phyloP scores from a whole-genome alignment of 805 yeast genomes.

The Candida nitratophila region DNA sequence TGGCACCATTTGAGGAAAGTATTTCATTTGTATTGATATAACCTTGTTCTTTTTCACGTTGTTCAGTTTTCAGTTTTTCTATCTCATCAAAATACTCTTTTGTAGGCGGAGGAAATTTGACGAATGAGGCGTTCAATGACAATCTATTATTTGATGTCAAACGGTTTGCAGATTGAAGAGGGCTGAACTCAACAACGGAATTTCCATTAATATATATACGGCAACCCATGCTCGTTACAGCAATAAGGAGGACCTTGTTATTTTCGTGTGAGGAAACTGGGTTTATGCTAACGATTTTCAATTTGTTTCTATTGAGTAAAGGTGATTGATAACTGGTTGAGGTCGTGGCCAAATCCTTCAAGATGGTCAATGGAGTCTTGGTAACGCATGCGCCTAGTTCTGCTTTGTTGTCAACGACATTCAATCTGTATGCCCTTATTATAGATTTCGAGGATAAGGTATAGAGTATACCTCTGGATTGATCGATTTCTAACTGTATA shows the following conservation, averaged over 20 bases:
- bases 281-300: constrained; percentile 57
- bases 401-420: constrained; percentile 29
- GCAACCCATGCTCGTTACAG: constrained; percentile 78
- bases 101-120: constrained; percentile 40
- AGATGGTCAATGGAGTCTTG: constrained; percentile 38
- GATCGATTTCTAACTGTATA: constrained; percentile 64
- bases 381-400: constrained; percentile 23
- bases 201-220: constrained; percentile 59
- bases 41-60: constrained; percentile 28
- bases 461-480: constrained; percentile 69
- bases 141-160: constrained; percentile 23
- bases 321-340: constrained; percentile 28
- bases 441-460: constrained; percentile 75
- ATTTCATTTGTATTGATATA: constrained; percentile 10
- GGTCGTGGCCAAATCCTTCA: constrained; percentile 39
- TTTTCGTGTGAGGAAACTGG: constrained; percentile 61
- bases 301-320: constrained; percentile 44
- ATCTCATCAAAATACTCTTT: constrained; percentile 21
- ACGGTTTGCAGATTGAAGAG: not conserved
- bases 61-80: constrained; percentile 29
- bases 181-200: constrained; percentile 15
- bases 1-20: not conserved
- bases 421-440: constrained; percentile 70
- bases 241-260: constrained; percentile 62
- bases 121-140: constrained; percentile 29